A percentile compares a stretch with the other conserved stretches of the same genome.
Evolutionary conservation across 2,329 filamentous ascomycete genomes (phyloP).

Genomic region (Ophiocordyceps camponoti-floridani): DNA sequence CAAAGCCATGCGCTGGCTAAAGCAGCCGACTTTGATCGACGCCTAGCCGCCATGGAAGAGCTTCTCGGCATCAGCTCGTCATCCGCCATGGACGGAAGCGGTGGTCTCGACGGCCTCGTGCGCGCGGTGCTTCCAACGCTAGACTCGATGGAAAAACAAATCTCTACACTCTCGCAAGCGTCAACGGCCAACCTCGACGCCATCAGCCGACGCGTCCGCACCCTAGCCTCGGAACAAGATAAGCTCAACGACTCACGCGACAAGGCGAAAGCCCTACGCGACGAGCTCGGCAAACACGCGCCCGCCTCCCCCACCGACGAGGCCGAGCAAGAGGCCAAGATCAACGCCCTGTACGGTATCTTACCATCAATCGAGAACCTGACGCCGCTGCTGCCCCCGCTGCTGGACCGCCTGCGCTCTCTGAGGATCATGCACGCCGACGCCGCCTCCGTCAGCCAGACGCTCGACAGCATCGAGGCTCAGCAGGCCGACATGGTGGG

Average conservation of each 20-base stretch:
- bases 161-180: constrained; percentile 56
- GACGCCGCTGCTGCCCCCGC: constrained; percentile 64
- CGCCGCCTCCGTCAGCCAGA: constrained; percentile 64
- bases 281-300: constrained; percentile 32
- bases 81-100: constrained; percentile 42
- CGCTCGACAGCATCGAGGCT: constrained; percentile 58
- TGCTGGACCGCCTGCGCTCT: constrained; percentile 73
- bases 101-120: constrained; percentile 28
- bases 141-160: constrained; percentile 62
- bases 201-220: constrained; percentile 50
- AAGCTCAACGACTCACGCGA: constrained; percentile 47
- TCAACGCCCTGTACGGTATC: constrained; percentile 80
- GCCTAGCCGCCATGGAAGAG: constrained; percentile 63
- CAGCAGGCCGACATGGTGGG: constrained; percentile 65
- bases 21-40: constrained; percentile 72
- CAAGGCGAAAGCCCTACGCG: constrained; percentile 42
- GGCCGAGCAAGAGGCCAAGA: constrained; percentile 62
- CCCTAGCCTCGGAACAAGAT: constrained; percentile 56
- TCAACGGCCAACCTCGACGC: constrained; percentile 57
- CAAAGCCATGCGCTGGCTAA: constrained; percentile 57
- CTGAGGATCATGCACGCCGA: constrained; percentile 72
- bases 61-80: constrained; percentile 62
- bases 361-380: constrained; percentile 78
- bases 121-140: constrained; percentile 68
- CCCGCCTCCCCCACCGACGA: constrained; percentile 26